Percentiles rank a stretch among this genome's conserved stretches.
phyloP scores from a whole-genome alignment of 2,329 filamentous ascomycete genomes.

The Hortaea werneckii region DNA sequence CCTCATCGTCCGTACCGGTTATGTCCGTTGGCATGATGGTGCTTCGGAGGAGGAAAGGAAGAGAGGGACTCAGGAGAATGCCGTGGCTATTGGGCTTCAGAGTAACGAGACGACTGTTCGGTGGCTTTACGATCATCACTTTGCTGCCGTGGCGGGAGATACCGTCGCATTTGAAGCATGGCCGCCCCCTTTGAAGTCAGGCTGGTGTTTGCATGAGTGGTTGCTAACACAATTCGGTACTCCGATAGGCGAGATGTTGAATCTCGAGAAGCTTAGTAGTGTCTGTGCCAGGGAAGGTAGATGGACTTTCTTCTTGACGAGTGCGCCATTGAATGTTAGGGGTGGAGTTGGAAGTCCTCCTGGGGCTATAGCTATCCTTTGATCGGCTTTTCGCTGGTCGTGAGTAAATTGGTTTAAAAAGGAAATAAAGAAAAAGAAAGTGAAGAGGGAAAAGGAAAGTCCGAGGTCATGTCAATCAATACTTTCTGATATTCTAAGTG shows the following conservation, averaged over 20 bases:
- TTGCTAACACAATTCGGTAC: neutral
- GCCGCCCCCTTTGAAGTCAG: neutral
- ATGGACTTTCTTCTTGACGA: slow-evolving; percentile 1
- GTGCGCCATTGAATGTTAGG: neutral
- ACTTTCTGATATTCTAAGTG: no score
- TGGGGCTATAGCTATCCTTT: neutral
- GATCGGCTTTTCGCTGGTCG: neutral
- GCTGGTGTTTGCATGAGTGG: slow-evolving; percentile 1
- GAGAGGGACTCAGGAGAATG: slow-evolving; percentile 1
- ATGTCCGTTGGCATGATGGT: slow-evolving; percentile 19
- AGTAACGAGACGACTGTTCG: neutral
- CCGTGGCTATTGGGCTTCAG: neutral
- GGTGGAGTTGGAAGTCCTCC: neutral
- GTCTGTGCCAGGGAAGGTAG: neutral
- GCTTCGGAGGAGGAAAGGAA: neutral
- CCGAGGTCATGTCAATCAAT: no score
- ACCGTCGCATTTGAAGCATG: slow-evolving; percentile 1
- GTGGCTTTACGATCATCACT: slow-evolving; percentile 1
- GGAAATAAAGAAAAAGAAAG: no score
- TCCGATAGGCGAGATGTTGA: neutral
- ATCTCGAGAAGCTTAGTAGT: neutral
- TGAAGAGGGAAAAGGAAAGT: no score
- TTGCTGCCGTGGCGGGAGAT: neutral
- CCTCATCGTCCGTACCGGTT: slow-evolving; percentile 44
- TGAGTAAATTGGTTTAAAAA: no score